phyloP scores from a whole-genome alignment of 805 yeast genomes.

The Starmerella floris region DNA sequence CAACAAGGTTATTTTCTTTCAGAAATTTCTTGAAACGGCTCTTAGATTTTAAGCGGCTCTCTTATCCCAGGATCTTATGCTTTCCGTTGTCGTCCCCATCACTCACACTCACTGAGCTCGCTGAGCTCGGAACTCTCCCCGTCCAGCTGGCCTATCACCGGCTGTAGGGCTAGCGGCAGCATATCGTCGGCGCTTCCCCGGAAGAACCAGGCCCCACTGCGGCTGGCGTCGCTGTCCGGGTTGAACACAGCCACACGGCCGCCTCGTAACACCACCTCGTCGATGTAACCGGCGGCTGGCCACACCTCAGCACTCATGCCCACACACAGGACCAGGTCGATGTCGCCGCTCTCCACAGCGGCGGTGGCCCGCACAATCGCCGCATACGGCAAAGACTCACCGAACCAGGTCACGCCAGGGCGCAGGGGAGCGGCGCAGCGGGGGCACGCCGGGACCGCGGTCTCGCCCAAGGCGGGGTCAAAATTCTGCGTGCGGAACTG shows the following conservation, averaged over 20 bases:
- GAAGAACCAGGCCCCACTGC: slow-evolving; percentile 48
- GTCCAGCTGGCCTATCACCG: slow-evolving; percentile 18
- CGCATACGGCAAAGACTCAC: slow-evolving; percentile 65
- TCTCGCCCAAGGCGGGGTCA: slow-evolving; percentile 30
- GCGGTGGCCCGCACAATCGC: slow-evolving; percentile 56
- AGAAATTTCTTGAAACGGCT: too few relatives aligned
- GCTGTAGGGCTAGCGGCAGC: slow-evolving; percentile 55
- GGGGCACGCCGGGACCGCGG: slow-evolving; percentile 65
- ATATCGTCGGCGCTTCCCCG: slow-evolving; percentile 65
- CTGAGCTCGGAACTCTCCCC: too few relatives aligned
- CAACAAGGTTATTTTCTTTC: too few relatives aligned
- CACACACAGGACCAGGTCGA: slow-evolving; percentile 66
- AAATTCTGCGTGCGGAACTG: slow-evolving; percentile 34
- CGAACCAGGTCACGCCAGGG: slow-evolving; percentile 92
- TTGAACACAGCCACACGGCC: slow-evolving; percentile 79
- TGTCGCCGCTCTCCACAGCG: slow-evolving; percentile 42
- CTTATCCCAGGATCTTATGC: too few relatives aligned
- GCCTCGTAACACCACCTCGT: slow-evolving; percentile 54
- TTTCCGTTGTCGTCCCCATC: too few relatives aligned
- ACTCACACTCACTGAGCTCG: too few relatives aligned
- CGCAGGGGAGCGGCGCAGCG: slow-evolving; percentile 52
- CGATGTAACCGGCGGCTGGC: slow-evolving; percentile 89
- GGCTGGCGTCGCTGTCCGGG: slow-evolving; percentile 29
- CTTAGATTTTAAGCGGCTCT: too few relatives aligned
- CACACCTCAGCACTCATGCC: slow-evolving; percentile 80